Evolutionary conservation across 2,329 filamentous ascomycete genomes (phyloP), one percentile per base, ranked within the genome.

Genomic region (Claviceps paspali): DNA sequence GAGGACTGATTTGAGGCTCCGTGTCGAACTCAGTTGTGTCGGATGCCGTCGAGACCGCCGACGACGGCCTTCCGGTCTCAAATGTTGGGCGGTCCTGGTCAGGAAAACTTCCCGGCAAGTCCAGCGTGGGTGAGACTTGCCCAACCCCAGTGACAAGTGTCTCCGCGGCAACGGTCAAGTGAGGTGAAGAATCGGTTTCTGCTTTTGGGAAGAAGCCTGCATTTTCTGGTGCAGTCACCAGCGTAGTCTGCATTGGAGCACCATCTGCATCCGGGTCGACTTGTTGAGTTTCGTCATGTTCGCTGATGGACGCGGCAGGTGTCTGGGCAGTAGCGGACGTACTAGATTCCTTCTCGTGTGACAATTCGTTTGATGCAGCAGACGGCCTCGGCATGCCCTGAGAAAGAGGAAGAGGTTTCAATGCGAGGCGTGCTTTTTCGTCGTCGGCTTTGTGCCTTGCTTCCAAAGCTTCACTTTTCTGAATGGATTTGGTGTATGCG

Each of bases 401-500:
- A 24, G 29, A 21, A 14, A 26, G 17, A 15, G 35, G 61, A 60
- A 41, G 59, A 6, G 31, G 60, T 47, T 70, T 63, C 50, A 67
- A 55, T 44, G 70, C 67, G 51, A 63, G 68, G 43, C 65, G 36
- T 26, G 41, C 62, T 45, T 65, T 69, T 43, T 74, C 68, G 14
- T 11, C 37, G 17, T 67, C 68, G 24, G 69, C 69, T 36, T 61
- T 61, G 52, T 67, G 60, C 50, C 67, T 65, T 36, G 64, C 67
- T 40, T 69, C 67, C n/a, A 63, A 57, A 41, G 70, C 76, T 51
- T 82, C 77, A 48, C 64, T 80, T 51, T 84, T 80, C 44, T 79
- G 73, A 33, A 91, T 76, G n/a, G 81, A 84, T 52, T 82, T 83
- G 47, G 76, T 87, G 55, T 92, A 88, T 11, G 84, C 85, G 39